phyloP scores from a whole-genome alignment of 352 stramenopile species.

The Phytophthora pisi region DNA sequence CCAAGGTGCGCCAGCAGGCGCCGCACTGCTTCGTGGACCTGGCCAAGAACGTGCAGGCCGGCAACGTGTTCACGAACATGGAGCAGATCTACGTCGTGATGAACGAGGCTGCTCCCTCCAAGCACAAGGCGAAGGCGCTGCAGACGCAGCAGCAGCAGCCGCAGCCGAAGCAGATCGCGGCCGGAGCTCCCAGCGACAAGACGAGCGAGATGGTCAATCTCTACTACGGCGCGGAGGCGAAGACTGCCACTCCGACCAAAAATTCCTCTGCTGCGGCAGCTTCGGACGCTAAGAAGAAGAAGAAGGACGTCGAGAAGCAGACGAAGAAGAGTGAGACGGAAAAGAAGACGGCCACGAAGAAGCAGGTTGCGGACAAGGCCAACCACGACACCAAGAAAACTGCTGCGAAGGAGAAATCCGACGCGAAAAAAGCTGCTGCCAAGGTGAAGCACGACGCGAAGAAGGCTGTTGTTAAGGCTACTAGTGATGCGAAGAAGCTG shows the following conservation, averaged over 20 bases:
- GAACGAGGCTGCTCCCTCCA: constrained; percentile 27
- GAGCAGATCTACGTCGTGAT: constrained; percentile 78
- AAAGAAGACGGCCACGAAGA: constrained; percentile 17
- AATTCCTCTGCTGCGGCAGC: constrained; percentile 4
- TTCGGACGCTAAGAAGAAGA: constrained; percentile 16
- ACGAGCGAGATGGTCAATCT: neutral
- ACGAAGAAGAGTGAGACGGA: constrained; percentile 7
- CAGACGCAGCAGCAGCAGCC: neutral
- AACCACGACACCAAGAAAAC: constrained; percentile 11
- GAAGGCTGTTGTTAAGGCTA: neutral
- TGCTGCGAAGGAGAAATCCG: neutral
- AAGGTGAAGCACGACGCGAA: constrained; percentile 19
- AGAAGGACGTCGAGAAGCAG: constrained; percentile 19
- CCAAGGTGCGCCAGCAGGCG: constrained; percentile 32
- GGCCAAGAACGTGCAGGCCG: constrained; percentile 78
- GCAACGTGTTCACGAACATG: constrained; percentile 80
- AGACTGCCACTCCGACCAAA: constrained; percentile 1
- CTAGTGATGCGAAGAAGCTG: neutral
- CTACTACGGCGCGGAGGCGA: neutral
- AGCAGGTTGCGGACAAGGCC: constrained; percentile 2
- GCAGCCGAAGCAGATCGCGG: constrained; percentile 5
- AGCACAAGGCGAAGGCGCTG: constrained; percentile 20
- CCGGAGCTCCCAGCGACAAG: neutral
- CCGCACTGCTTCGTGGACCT: constrained; percentile 72
- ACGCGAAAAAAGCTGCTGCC: constrained; percentile 4